phyloP scores from a whole-genome alignment of 805 yeast genomes.

The Candida bentonensis region DNA sequence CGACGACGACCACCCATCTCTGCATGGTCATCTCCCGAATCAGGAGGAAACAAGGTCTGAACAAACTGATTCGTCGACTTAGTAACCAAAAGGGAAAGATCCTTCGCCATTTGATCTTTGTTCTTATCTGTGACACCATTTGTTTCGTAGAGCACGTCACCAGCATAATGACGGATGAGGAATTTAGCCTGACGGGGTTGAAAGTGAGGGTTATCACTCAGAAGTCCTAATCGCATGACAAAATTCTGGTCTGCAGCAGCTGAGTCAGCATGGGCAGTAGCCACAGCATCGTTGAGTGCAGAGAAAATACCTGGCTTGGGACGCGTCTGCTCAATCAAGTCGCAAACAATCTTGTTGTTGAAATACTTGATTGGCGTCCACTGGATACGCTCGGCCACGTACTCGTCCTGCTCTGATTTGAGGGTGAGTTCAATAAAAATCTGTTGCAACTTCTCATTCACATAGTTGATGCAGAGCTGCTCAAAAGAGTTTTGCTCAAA shows the following conservation, averaged over 20 bases:
- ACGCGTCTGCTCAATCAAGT: conserved; percentile 79
- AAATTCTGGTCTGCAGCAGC: conserved; percentile 94
- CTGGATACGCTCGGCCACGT: conserved; percentile 83
- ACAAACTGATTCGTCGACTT: conserved; percentile 59
- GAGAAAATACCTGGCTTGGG: conserved; percentile 91
- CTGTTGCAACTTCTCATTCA: conserved; percentile 90
- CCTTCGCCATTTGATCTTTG: conserved; percentile 85
- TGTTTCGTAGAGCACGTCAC: conserved; percentile 91
- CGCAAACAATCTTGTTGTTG: conserved; percentile 93
- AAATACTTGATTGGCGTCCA: conserved; percentile 98
- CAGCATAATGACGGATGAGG: conserved; percentile 91
- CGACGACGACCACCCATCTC: conserved; percentile 29
- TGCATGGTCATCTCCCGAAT: conserved; percentile 23
- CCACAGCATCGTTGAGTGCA: conserved; percentile 90
- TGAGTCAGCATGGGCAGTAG: conserved; percentile 97
- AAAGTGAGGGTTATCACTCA: conserved; percentile 71
- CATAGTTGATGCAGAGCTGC: conserved; percentile 90
- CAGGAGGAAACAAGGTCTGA: conserved; percentile 44
- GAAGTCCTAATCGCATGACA: conserved; percentile 78
- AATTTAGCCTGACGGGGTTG: conserved; percentile 81
- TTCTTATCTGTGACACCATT: conserved; percentile 90
- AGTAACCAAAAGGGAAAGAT: conserved; percentile 63
- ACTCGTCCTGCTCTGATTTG: conserved; percentile 96
- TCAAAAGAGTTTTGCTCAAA: conserved; percentile 92
- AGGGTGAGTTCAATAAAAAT: conserved; percentile 90